Evolutionary conservation across 2,329 filamentous ascomycete species (phyloP).

Genomic region (Fusarium zealandicum): DNA sequence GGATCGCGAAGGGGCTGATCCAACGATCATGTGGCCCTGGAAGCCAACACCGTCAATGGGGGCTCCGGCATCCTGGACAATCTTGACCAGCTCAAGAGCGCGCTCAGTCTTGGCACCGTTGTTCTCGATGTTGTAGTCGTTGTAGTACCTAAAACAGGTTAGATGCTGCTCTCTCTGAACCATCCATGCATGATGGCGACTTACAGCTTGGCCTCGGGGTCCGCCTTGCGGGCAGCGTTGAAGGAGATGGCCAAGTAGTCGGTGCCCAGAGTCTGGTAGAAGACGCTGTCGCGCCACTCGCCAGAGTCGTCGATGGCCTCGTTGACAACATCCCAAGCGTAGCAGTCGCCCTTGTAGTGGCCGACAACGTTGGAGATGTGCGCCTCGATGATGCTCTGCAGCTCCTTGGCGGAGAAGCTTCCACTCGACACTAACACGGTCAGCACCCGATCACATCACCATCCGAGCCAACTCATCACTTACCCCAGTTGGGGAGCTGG

Average conservation of each 20-base stretch:
- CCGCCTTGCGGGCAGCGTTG: slow-evolving; percentile 60
- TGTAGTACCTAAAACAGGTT: slow-evolving; percentile 49
- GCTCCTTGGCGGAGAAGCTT: slow-evolving; percentile 63
- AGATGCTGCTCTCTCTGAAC: not conserved
- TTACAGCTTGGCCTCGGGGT: slow-evolving; percentile 62
- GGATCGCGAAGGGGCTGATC: slow-evolving; percentile 55
- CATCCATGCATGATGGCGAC: rapidly evolving
- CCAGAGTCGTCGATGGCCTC: slow-evolving; percentile 67
- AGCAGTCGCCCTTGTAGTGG: slow-evolving; percentile 67
- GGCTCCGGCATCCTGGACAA: slow-evolving; percentile 56
- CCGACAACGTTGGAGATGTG: slow-evolving; percentile 66
- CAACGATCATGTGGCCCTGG: slow-evolving; percentile 67
- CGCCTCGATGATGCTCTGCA: slow-evolving; percentile 58
- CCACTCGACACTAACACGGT: slow-evolving; percentile 31
- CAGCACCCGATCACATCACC: not conserved
- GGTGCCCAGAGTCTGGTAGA: slow-evolving; percentile 62
- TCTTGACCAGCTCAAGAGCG: slow-evolving; percentile 54
- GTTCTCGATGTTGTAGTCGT: slow-evolving; percentile 68
- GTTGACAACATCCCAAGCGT: slow-evolving; percentile 72
- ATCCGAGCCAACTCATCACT: not conserved
- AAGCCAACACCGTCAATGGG: slow-evolving; percentile 69
- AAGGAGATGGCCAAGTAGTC: slow-evolving; percentile 67
- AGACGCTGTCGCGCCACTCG: slow-evolving; percentile 59
- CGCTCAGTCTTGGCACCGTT: slow-evolving; percentile 55
- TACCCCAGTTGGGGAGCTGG: slow-evolving; percentile 43